Conservation (phyloP, 2,329 filamentous ascomycete genomes). For the Colletotrichum liaoningense region DNA sequence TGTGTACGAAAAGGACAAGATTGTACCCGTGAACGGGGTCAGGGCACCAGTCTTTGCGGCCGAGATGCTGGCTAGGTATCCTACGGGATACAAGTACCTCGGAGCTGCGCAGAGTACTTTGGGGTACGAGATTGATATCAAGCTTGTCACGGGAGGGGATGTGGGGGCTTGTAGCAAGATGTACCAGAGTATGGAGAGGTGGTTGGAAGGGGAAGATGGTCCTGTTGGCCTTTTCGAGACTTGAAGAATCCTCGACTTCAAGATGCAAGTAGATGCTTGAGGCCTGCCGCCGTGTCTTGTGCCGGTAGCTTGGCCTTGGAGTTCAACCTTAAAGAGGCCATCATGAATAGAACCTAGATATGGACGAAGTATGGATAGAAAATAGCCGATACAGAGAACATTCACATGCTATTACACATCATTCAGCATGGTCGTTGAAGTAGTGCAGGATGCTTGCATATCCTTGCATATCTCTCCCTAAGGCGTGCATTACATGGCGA, state of each 20-base stretch:
- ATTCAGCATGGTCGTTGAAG: not conserved
- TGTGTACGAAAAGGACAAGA: conserved; percentile 62
- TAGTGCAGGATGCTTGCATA: not conserved
- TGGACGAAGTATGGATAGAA: not conserved
- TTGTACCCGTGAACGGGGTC: conserved; percentile 57
- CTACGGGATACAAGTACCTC: conserved; percentile 59
- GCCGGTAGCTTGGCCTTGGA: not conserved
- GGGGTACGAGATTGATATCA: conserved; percentile 55
- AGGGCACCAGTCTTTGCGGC: conserved; percentile 50
- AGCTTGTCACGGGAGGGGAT: conserved; percentile 53
- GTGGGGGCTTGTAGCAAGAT: conserved; percentile 50
- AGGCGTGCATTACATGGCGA: not conserved
- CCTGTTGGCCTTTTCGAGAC: conserved; percentile 7
- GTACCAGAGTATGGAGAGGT: conserved; percentile 56
- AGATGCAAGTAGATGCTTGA: not conserved
- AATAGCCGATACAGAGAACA: not conserved
- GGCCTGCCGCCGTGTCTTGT: not conserved
- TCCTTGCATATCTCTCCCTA: not conserved
- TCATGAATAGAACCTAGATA: not conserved
- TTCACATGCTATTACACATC: not conserved
- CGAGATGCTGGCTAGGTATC: conserved; percentile 52
- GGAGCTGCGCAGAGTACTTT: conserved; percentile 58
- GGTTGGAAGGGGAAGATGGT: conserved; percentile 46
- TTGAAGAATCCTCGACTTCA: not conserved
- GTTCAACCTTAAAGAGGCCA: not conserved